Evolutionary conservation across 2,329 filamentous ascomycete species (phyloP), one percentile per base, ranked within the genome.

Genomic region (Fusarium ambrosium): DNA sequence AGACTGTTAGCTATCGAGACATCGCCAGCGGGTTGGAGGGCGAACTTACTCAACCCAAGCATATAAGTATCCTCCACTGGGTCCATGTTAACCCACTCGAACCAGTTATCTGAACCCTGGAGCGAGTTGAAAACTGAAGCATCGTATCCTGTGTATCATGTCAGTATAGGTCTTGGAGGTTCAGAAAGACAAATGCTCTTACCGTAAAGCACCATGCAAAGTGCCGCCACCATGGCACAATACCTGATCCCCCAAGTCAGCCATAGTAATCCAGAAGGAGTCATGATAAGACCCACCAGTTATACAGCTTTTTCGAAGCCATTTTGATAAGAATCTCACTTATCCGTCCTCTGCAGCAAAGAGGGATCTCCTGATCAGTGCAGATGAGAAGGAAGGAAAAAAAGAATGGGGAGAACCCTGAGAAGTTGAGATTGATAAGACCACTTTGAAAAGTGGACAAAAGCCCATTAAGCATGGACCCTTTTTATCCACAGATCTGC

Each of bases 181-280:
- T 16, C 45, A 29, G 14, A n/a, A 29, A 4, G 3, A 13, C 10
- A 4, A 29, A 22, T 41, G 14, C 18, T 29, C 24, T 20, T 29
- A 56, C 91, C 91, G 79, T 92, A 93, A 41, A 93, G 85, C 13
- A 93, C 90, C 91, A 93, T 93, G 80, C 90, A 92, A 80, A 90
- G 89, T 78, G 91, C 91, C 59, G 91, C 91, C 70, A 92, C 62
- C 32, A 69, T 60, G 55, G 63, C 53, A 51, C 53, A 60, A 22
- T 66, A 66, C 63, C 63, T 66, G 11, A n/a, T 11, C n/a, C 34
- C 4, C 6, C 2, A 8, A 7, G 39, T 24, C 14, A 36, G 41
- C 9, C 11, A 36, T 8, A 2, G 8, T 4, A 6, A 22, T 36
- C 22, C 14, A 22, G n/a, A 36, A 22, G 32, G 9, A 10, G 11